Conservation (phyloP, 2,329 filamentous ascomycete species). For the Diaporthe citri region DNA sequence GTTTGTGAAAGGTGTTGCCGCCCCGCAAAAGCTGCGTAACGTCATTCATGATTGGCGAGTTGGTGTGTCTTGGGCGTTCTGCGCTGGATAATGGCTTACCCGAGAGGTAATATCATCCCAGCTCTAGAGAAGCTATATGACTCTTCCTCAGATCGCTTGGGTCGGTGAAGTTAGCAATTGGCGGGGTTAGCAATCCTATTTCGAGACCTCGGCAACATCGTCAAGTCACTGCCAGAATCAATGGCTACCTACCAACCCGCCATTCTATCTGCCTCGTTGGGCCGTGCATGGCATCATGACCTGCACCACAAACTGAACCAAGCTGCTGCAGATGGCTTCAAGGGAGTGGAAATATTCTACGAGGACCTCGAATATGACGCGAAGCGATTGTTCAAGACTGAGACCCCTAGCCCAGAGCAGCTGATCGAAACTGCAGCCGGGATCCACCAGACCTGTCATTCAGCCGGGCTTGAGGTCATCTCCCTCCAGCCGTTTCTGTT, state of each 20-base stretch:
- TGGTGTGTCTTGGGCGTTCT: not conserved
- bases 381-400: not conserved
- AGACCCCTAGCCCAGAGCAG: conserved; percentile 51
- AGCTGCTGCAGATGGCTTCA: conserved; percentile 53
- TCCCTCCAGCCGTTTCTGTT: conserved; percentile 74
- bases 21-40: not conserved
- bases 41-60: not conserved
- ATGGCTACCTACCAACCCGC: conserved; percentile 5
- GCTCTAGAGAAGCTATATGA: not conserved
- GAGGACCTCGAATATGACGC: conserved; percentile 67
- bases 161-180: not conserved
- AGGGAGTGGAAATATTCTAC: conserved; percentile 72
- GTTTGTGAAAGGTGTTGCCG: not conserved
- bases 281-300: conserved; percentile 13
- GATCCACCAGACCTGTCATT: conserved; percentile 60
- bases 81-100: conserved; percentile 4
- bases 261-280: conserved; percentile 5
- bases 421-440: conserved; percentile 59
- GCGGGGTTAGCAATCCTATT: not conserved
- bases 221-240: not conserved
- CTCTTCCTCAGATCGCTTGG: not conserved
- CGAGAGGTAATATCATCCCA: not conserved
- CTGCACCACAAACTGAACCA: conserved; percentile 3
- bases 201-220: not conserved
- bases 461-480: conserved; percentile 60